Base-by-base conservation (phyloP, 192 early-diverging fungal species). In the Podila minutissima region DNA sequence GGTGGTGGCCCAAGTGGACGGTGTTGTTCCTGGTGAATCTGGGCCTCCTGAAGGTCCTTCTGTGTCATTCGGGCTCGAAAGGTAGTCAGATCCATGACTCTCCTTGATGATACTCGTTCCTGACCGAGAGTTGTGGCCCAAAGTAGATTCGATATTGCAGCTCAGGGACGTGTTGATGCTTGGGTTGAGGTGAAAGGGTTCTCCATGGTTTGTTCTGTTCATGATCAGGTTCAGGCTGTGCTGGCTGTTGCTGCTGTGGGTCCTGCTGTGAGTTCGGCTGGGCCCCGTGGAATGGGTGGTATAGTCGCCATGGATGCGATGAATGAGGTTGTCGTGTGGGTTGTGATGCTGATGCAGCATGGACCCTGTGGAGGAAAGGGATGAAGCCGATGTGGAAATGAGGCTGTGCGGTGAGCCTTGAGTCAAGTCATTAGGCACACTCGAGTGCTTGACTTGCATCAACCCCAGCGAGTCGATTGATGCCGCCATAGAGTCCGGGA, bases 331-430 rank as follows among this genome's bases (percentile, higher is more conserved):
- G 0, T 59, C 29, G n/a, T 64, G 37, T 22, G 74, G 63, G 11
- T 76, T 67, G 13, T 71, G 62, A 7, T 76, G 74, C 31, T 78
- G 75, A 24, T 78, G 62, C 17, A 78, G 75, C 29, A 78, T 58
- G 17, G 75, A 78, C 29, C 75, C 75, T 67, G 75, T 55, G 20
- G 75, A 78, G 20, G 69, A 71, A 33, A 78, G 38, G 0, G 75
- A 78, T 11, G 75, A 78, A 12, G 75, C 64, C 2, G 75, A 71
- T 49, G 75, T 78, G 4, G 75, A 78, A 60, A 67, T 71, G 64
- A 71, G 64, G 41, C 75, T 78, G 38, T 71, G 69, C 4, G 69
- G 69, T 8, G 75, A 71, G 7, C 69, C 68, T 26, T 71, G 69
- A 19, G 69, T 31, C 19, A 66, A 35, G 20, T 71, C 69, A 57